Conservation (phyloP, 2,329 filamentous ascomycete genomes). For the Aphanocladium album region DNA sequence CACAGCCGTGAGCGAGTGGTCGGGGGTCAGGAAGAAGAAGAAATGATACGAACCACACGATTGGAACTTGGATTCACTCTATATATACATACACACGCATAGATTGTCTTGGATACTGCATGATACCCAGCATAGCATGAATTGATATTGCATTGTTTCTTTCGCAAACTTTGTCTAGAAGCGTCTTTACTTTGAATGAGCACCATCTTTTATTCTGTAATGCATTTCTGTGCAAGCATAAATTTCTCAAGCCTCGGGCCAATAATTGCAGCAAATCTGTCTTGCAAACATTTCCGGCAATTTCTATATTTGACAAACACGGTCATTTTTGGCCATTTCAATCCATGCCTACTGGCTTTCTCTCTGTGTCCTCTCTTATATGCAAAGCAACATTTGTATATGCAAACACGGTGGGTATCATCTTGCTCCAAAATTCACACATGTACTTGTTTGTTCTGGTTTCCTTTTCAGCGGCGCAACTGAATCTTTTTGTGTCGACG, state of each 20-base stretch:
- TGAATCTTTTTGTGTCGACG: constrained; percentile 10
- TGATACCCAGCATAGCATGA: constrained; percentile 11
- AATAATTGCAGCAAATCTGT: no score
- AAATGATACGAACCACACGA: constrained; percentile 1
- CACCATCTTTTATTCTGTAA: neutral
- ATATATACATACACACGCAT: neutral
- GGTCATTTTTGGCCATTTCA: no score
- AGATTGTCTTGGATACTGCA: neutral
- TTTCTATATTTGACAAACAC: neutral
- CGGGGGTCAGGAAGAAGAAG: constrained; percentile 42
- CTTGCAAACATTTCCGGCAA: no score
- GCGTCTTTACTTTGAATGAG: no score
- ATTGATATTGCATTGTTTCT: neutral
- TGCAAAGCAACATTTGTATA: neutral
- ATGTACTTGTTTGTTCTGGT: no score
- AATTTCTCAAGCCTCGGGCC: no score
- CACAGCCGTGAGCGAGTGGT: constrained; percentile 44
- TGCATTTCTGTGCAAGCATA: no score
- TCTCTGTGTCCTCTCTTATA: no score
- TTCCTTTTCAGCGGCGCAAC: neutral
- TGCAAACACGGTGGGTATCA: neutral
- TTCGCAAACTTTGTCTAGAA: neutral
- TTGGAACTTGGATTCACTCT: neutral
- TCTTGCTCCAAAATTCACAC: neutral
- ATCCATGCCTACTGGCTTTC: no score